Evolutionary conservation across 164 flowering plant genomes (phyloP).

Genomic region (Saururus chinensis): DNA sequence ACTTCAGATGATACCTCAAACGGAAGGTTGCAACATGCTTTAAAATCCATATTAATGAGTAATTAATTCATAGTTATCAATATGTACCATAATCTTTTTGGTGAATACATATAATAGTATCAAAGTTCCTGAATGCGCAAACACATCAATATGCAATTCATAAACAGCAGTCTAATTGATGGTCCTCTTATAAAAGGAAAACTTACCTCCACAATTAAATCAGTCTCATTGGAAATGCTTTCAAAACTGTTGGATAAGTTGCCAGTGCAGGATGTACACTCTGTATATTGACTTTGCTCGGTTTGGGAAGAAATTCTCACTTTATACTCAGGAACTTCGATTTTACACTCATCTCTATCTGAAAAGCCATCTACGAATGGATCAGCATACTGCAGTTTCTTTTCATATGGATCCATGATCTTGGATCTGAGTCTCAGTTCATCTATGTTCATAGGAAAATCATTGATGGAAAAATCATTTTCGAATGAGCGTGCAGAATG

Average conservation of each 20-base stretch:
- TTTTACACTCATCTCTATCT: background rate
- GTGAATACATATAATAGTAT: no score
- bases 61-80: no score
- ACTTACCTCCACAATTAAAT: background rate
- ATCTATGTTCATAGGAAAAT: background rate
- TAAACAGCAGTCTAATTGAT: background rate
- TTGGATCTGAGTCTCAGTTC: background rate
- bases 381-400: background rate
- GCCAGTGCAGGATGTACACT: background rate
- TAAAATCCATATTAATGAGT: no score
- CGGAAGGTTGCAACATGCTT: background rate
- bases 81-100: no score
- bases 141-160: background rate
- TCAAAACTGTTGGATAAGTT: no score
- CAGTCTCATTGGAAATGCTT: background rate
- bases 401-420: background rate
- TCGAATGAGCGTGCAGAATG: slow-evolving; percentile 9
- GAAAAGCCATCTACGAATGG: background rate
- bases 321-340: background rate
- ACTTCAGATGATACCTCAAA: no score
- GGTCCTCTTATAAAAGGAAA: background rate
- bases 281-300: background rate
- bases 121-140: background rate
- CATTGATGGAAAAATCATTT: background rate
- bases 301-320: background rate